Conservation (phyloP, 169 alveolate genomes). For the Cryptosporidium baileyi region DNA sequence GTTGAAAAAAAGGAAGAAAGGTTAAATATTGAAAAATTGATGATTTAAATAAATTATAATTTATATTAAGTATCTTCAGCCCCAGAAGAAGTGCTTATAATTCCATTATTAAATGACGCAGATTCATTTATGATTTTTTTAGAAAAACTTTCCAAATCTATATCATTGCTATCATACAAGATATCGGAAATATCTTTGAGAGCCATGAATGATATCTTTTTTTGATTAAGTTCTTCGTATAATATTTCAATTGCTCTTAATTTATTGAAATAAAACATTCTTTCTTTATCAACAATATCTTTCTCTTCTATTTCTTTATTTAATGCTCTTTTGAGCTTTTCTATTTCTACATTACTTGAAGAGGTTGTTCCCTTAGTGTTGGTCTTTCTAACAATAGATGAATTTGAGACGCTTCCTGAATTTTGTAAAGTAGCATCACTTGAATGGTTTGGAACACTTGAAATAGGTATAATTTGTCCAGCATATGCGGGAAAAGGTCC, state of each 20-base stretch:
- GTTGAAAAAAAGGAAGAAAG: conserved; percentile 37
- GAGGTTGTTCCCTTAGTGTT: conserved; percentile 65
- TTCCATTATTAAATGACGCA: conserved; percentile 18
- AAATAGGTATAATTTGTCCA: conserved; percentile 37
- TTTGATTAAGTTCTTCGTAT: conserved; percentile 81
- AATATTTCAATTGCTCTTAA: conserved; percentile 88
- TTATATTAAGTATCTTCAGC: not conserved
- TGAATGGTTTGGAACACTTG: conserved; percentile 71
- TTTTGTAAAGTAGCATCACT: conserved; percentile 71
- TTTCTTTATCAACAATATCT: conserved; percentile 87
- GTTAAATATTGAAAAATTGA: not conserved
- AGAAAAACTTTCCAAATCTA: conserved; percentile 42
- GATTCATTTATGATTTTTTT: not conserved
- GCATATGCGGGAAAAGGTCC: conserved; percentile 66
- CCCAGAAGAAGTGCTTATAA: conserved; percentile 60
- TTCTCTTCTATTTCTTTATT: conserved; percentile 79
- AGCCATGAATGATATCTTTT: conserved; percentile 64
- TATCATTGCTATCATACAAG: conserved; percentile 57
- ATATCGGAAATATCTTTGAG: conserved; percentile 72
- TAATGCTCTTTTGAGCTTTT: conserved; percentile 75
- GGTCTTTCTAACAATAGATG: conserved; percentile 71
- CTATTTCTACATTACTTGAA: conserved; percentile 73
- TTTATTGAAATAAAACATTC: conserved; percentile 90
- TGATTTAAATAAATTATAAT: not conserved
- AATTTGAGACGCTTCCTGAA: not conserved